phyloP scores from a whole-genome alignment of 768 basidiomycete genomes.

The Psilocybe subaeruginosa region DNA sequence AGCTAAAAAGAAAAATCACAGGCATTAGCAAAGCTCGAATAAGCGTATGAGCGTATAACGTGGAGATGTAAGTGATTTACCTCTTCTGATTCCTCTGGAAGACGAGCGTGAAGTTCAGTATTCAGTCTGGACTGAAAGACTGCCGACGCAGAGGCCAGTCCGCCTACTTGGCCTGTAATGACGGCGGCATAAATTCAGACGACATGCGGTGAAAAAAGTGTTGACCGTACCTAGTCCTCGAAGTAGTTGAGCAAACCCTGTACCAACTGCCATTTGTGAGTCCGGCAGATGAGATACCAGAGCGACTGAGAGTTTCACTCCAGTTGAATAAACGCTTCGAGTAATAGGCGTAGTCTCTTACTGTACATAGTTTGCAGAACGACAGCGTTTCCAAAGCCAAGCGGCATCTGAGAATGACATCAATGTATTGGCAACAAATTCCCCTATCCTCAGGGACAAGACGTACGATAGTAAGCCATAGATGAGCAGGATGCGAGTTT shows the following conservation, averaged over 20 bases:
- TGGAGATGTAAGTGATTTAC: conserved; percentile 31
- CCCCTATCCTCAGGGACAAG: too few species aligned
- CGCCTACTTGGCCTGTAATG: conserved; percentile 63
- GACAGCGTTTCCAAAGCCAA: conserved; percentile 77
- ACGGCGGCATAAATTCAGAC: not conserved
- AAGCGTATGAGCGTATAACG: too few species aligned
- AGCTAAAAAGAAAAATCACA: conserved; percentile 43
- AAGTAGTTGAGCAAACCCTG: conserved; percentile 70
- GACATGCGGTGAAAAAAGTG: not conserved
- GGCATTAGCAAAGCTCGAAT: not conserved
- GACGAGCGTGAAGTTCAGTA: conserved; percentile 53
- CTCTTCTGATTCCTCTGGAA: conserved; percentile 54
- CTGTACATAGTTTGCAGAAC: conserved; percentile 74
- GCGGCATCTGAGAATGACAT: conserved; percentile 48
- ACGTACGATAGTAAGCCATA: conserved; percentile 68
- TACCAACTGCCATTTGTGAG: conserved; percentile 63
- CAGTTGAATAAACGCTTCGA: conserved; percentile 19
- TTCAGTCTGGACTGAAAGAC: conserved; percentile 66
- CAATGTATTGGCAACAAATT: not conserved
- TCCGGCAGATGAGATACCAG: conserved; percentile 67
- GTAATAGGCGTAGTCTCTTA: conserved; percentile 27
- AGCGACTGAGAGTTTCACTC: conserved; percentile 51
- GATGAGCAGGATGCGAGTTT: conserved; percentile 48
- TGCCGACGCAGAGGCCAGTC: conserved; percentile 71
- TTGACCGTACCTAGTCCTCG: conserved; percentile 61